These are phyloP conservation scores for Sarocladiaceae sp. DNA, from an alignment of 2,329 filamentous ascomycete species.

Conservation along the genomic window DNA sequence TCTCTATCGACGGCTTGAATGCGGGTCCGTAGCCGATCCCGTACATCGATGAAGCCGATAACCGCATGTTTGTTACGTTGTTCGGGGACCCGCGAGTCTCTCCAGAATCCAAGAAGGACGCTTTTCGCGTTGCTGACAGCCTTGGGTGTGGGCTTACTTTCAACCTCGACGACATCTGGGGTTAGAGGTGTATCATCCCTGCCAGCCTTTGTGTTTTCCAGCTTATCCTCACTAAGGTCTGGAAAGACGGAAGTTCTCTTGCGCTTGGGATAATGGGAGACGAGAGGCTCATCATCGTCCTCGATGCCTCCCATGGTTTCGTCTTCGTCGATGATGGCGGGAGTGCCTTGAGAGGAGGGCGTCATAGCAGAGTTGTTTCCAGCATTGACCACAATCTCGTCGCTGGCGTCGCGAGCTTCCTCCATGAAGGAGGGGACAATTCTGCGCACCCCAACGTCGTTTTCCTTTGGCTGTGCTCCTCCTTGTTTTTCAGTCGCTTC, in stretches of 20 bases:
- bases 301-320: conserved; percentile 36
- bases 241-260: conserved; percentile 47
- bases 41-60: conserved; percentile 56
- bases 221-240: conserved; percentile 42
- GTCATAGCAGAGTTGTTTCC: not conserved
- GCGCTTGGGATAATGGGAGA: conserved; percentile 45
- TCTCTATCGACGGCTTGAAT: conserved; percentile 44
- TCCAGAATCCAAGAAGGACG: conserved; percentile 52
- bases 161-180: conserved; percentile 8
- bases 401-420: not conserved
- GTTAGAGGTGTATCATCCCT: conserved; percentile 23
- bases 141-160: conserved; percentile 20
- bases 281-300: conserved; percentile 27
- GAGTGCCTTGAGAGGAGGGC: conserved; percentile 8
- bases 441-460: not conserved
- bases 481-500: not conserved
- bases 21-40: conserved; percentile 54
- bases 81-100: conserved; percentile 47
- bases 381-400: conserved; percentile 10
- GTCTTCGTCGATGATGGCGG: conserved; percentile 28
- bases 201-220: conserved; percentile 28
- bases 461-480: not conserved
- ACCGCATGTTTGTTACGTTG: conserved; percentile 49
- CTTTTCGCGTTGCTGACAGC: conserved; percentile 33
- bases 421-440: not conserved